phyloP scores from a whole-genome alignment of 352 stramenopile genomes.

The Phytophthora parvispora region DNA sequence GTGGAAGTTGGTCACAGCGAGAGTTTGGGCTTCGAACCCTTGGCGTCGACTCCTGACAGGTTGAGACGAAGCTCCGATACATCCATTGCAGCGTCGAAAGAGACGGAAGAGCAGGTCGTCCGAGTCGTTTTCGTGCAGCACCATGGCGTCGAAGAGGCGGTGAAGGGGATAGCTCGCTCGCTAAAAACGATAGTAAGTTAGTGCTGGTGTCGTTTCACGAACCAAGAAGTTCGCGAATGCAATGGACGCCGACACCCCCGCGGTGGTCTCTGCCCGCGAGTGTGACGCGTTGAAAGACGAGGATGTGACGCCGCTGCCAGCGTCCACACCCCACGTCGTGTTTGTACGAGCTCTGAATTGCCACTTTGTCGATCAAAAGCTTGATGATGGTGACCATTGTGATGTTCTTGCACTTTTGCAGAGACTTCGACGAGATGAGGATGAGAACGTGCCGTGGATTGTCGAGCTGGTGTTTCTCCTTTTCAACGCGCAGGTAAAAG shows the following conservation, averaged over 20 bases:
- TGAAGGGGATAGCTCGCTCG: not conserved
- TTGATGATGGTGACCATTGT: no score
- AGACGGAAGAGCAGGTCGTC: conserved; percentile 36
- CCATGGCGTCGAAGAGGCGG: conserved; percentile 35
- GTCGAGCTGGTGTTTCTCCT: conserved; percentile 59
- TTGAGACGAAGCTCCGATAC: not conserved
- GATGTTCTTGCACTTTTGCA: no score
- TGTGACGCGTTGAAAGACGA: conserved; percentile 39
- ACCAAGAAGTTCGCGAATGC: conserved; percentile 4
- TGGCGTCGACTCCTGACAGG: conserved; percentile 7
- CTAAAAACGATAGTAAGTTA: conserved; percentile 15
- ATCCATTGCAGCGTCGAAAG: conserved; percentile 35
- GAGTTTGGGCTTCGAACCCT: conserved; percentile 18
- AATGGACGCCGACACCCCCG: conserved; percentile 20
- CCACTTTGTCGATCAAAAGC: not conserved
- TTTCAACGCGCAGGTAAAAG: conserved; percentile 63
- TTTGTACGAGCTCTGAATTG: no score
- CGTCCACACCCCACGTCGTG: conserved; percentile 43
- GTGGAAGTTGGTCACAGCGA: conserved; percentile 38
- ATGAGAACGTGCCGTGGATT: conserved; percentile 49
- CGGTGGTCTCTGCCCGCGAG: conserved; percentile 21
- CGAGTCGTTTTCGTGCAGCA: conserved; percentile 27
- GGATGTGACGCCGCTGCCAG: conserved; percentile 40
- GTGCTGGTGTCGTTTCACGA: conserved; percentile 19
- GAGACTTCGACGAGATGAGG: conserved; percentile 45